phyloP scores from a whole-genome alignment of 495 filamentous ascomycete species.

The Neurospora sp. region DNA sequence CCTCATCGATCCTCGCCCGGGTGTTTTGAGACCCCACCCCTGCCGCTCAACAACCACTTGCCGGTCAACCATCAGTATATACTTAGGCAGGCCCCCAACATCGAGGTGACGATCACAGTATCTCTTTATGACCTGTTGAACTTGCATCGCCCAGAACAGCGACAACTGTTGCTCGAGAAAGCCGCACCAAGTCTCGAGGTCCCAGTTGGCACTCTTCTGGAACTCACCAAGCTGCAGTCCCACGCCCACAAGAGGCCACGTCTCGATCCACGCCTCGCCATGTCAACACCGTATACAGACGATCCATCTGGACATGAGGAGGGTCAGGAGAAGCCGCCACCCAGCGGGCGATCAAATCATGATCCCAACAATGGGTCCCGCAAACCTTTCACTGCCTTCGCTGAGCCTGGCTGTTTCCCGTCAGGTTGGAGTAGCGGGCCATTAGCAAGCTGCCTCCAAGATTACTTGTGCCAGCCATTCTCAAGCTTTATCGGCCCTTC shows the following conservation, averaged over 20 bases:
- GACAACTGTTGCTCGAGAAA: constrained; percentile 28
- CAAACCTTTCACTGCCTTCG: constrained; percentile 10
- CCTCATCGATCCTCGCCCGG: constrained; percentile 14
- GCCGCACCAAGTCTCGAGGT: constrained; percentile 19
- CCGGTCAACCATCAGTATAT: constrained; percentile 27
- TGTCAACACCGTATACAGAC: constrained; percentile 15
- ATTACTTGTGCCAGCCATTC: constrained; percentile 31
- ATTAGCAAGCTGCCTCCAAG: constrained; percentile 28
- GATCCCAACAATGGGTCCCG: constrained; percentile 11
- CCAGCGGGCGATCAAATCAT: constrained; percentile 14
- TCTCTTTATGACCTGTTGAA: constrained; percentile 17
- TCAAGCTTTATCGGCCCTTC: constrained; percentile 28
- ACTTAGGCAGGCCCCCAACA: constrained; percentile 24
- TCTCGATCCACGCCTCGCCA: constrained; percentile 21
- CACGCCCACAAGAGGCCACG: constrained; percentile 28
- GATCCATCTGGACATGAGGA: constrained; percentile 6
- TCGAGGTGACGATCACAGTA: constrained; percentile 16
- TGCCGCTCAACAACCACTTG: constrained; percentile 11
- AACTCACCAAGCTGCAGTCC: constrained; percentile 7
- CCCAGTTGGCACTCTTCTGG: constrained; percentile 6
- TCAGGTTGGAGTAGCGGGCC: constrained; percentile 25
- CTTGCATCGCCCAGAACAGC: constrained; percentile 20
- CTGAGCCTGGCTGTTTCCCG: constrained; percentile 9
- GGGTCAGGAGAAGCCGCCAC: constrained; percentile 30
- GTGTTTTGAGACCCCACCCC: constrained; percentile 17